These are phyloP conservation scores for Populus simonii DNA, from an alignment of 345 rosid genomes.

Conservation along the genomic window DNA sequence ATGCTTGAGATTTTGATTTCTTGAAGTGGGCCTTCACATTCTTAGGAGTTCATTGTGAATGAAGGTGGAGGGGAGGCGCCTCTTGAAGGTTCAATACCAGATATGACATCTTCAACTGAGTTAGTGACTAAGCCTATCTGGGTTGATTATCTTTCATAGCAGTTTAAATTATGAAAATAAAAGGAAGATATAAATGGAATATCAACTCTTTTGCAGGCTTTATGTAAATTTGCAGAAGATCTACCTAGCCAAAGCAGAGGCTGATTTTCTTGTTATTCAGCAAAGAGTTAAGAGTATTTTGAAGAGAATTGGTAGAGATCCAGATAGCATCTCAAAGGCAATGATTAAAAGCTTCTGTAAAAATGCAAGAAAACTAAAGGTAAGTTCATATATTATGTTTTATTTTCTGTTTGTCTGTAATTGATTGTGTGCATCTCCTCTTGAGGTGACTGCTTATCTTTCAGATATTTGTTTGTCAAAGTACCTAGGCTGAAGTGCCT, in stretches of 20 bases:
- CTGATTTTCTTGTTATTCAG: constrained; percentile 75
- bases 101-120: constrained; percentile 99
- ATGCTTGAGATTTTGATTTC: constrained; percentile 6
- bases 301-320: constrained; percentile 75
- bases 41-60: constrained; percentile 76
- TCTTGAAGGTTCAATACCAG: constrained; percentile 97
- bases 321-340: constrained; percentile 59
- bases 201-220: constrained; percentile 48
- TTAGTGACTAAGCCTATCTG: constrained; percentile 31
- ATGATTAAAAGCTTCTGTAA: constrained; percentile 75
- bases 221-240: constrained; percentile 86
- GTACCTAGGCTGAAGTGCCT: too few species aligned
- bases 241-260: constrained; percentile 89
- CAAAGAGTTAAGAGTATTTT: constrained; percentile 54
- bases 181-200: neutral
- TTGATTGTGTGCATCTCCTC: too few species aligned
- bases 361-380: constrained; percentile 88
- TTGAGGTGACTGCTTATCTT: too few species aligned
- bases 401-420: neutral
- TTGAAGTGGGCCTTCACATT: constrained; percentile 17
- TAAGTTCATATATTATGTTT: constrained; percentile 30
- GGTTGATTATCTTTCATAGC: too few species aligned
- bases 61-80: constrained; percentile 95
- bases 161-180: too few species aligned
- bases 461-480: too few species aligned